phyloP scores from a whole-genome alignment of 306 rosid species.

The Prunus fruticosa region DNA sequence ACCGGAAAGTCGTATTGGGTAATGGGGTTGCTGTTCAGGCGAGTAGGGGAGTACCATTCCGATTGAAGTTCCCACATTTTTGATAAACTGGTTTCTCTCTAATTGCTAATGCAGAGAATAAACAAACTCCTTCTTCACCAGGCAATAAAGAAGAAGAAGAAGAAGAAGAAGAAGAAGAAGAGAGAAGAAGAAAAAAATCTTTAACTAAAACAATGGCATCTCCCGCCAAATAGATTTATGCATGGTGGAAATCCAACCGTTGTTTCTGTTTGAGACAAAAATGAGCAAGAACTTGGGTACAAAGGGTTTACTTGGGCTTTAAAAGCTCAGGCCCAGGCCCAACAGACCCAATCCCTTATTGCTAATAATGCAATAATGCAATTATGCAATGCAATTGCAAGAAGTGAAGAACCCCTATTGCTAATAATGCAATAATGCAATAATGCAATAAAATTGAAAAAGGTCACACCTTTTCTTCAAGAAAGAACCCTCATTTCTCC shows the following conservation, averaged over 20 bases:
- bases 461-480: neutral
- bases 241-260: constrained; percentile 7
- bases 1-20: constrained; percentile 64
- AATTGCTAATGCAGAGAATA: neutral
- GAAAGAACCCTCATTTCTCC: neutral
- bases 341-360: too few relatives aligned
- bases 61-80: constrained; percentile 54
- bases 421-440: too few relatives aligned
- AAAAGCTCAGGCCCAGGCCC: too few relatives aligned
- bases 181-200: neutral
- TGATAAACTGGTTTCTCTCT: neutral
- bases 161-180: neutral
- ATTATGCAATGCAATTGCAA: neutral
- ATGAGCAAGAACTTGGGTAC: neutral
- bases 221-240: constrained; percentile 40
- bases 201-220: neutral
- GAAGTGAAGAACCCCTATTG: neutral
- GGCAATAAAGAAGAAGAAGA: neutral
- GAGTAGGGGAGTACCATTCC: constrained; percentile 74
- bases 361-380: neutral
- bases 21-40: constrained; percentile 48
- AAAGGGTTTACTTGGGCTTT: neutral
- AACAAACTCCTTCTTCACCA: neutral
- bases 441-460: neutral
- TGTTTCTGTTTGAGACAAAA: neutral